Percentiles rank a stretch among this genome's conserved stretches.
phyloP scores from a whole-genome alignment of 2,329 filamentous ascomycete genomes.

The Talaromyces islandicus region DNA sequence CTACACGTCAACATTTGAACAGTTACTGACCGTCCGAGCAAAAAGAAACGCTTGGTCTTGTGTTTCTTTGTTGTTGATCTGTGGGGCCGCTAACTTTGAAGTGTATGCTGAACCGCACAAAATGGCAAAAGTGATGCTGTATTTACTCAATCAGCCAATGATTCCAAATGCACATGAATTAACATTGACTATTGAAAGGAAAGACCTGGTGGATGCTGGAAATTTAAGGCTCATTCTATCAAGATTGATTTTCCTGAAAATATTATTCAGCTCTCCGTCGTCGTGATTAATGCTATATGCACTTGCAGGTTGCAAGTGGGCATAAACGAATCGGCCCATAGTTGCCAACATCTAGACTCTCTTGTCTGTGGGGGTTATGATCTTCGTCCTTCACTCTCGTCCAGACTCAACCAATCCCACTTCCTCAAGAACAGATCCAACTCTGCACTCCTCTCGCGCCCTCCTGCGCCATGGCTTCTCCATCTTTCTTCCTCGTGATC shows the following conservation, averaged over 20 bases:
- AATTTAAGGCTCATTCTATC: neutral
- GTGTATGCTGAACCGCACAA: neutral
- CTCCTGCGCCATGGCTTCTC: neutral
- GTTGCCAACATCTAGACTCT: neutral
- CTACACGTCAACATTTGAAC: neutral
- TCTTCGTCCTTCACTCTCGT: neutral
- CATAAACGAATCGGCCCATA: neutral
- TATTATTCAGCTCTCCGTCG: neutral
- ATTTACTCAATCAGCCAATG: neutral
- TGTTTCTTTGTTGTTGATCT: neutral
- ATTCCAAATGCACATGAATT: neutral
- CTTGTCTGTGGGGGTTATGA: neutral
- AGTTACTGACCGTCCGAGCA: neutral
- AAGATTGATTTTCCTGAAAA: neutral
- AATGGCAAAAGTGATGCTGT: neutral
- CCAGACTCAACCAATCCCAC: conserved; percentile 3
- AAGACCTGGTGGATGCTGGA: neutral
- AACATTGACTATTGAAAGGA: neutral
- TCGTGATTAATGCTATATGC: neutral
- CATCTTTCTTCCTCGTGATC: neutral
- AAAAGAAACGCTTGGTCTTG: neutral
- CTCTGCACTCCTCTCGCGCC: conserved; percentile 1
- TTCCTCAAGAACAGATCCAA: conserved; percentile 6
- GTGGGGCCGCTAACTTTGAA: neutral
- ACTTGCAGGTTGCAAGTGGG: neutral